phyloP scores from a whole-genome alignment of 129 eudicot genomes.

The Scalesia atractyloides region DNA sequence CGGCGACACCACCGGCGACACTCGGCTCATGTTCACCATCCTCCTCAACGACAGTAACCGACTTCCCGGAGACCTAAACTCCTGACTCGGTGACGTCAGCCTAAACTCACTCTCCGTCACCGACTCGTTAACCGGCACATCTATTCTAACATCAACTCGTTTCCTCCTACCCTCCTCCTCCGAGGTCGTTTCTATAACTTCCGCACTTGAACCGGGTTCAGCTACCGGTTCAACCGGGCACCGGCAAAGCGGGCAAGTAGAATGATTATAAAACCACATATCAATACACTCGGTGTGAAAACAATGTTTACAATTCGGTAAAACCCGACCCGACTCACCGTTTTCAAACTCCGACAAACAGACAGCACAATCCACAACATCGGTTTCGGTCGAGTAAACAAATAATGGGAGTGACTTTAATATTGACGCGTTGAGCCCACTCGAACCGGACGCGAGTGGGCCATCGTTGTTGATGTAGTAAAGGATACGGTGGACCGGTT shows the following conservation, averaged over 20 bases:
- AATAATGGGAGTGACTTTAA: conserved; percentile 60
- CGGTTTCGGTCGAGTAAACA: conserved; percentile 33
- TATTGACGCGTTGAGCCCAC: conserved; percentile 49
- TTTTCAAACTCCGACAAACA: conserved; percentile 89
- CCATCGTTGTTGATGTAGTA: conserved; percentile 44
- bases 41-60: conserved; percentile 62
- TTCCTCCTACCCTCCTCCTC: conserved; percentile 49
- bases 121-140: conserved; percentile 46
- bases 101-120: conserved; percentile 41
- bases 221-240: conserved; percentile 60
- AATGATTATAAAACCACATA: conserved; percentile 84
- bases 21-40: conserved; percentile 60
- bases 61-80: conserved; percentile 63
- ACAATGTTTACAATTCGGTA: conserved; percentile 78
- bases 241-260: conserved; percentile 92
- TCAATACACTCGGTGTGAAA: conserved; percentile 86
- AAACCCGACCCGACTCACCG: conserved; percentile 54
- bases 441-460: not conserved
- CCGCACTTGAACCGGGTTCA: conserved; percentile 42
- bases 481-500: conserved; percentile 49
- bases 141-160: conserved; percentile 53
- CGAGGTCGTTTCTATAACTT: conserved; percentile 32
- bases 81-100: conserved; percentile 62
- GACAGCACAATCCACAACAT: conserved; percentile 69
- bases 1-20: conserved; percentile 41